Evolutionary conservation across 1,284 basidiomycete genomes (phyloP), one percentile per base, ranked within the genome.

Genomic region (Schizopora paradoxa): DNA sequence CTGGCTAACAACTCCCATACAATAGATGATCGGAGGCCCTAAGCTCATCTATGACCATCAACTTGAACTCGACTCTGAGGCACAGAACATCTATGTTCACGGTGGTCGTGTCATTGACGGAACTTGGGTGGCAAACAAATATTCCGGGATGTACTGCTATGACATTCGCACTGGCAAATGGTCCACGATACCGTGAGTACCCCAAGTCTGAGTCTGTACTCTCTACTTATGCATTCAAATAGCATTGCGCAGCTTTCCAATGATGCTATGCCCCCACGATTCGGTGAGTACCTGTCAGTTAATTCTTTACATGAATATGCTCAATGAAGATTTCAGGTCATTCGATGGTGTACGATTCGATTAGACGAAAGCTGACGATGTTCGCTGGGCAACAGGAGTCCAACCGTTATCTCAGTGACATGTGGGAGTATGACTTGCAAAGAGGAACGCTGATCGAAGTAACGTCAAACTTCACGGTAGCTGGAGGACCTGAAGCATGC

Each of bases 41-140:
- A 79, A 82, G 1, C 67, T 90, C 27, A 68, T 90, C 41, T 87
- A 81, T 54, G 88, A 91, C 59, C 88, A 90, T 57, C 84, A 88
- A 58, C 85, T 91, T 77, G 79, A 71, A 29, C 77, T 91, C 52
- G 87, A 91, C 56, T 72, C 73, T 21, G 80, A 85, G 13, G 66
- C 74, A 0, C 85, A 87, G 58, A 72, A 80, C 11, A 60, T 92
- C 14, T 91, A 89, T 52, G 77, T 90, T 7, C 86, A 82, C 53
- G 89, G 89, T 7, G 89, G 89, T 2, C 74, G 82, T 6, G 69
- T 89, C 6, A 75, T 83, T 16, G 81, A 86, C 52, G 76, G 73
- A 4, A 72, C 82, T 23, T 74, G 72, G 70, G 67, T 74, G 13
- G 59, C 64, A 1, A 56, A 66, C 33, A 82, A 79, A 51, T 86